Base-by-base conservation (phyloP, 805 yeast genomes). In the Candida fluviatilis region DNA sequence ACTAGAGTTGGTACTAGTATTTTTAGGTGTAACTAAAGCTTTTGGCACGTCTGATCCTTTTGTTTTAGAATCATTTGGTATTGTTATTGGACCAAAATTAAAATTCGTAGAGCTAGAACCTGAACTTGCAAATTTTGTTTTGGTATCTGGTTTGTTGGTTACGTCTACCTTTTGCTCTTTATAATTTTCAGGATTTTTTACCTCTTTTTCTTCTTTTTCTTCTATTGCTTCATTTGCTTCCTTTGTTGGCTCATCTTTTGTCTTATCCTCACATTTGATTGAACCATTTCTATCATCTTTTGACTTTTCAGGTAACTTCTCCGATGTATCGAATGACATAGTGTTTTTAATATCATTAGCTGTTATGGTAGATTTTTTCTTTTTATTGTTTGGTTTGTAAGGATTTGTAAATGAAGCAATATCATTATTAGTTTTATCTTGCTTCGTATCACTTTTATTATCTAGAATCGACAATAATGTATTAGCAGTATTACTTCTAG, bases 271-370 rank as follows among this genome's bases (percentile, higher is more conserved):
- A 4, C n/a, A 17, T 18, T 18, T 15, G 17, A 21, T 6, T 5
- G 39, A 26, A 2, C 15, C 18, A n/a, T 23, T 35, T 8, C 13
- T 30, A 16, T 5, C 33, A 5, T 14, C 13, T 21, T 19, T 10
- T 12, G 18, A 7, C 19, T n/a, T 26, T 18, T 19, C 35, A 17
- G 56, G 46, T 16, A 62, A 46, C 15, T 51, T 54, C 37, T 57
- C 59, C 15, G 63, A 54, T 40, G 57, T 55, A 35, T 59, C 64
- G 39, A 56, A 64, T 14, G 59, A 51, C 10, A 64, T 55, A 2
- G 73, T 62, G 31, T 60, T 62, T 29, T 53, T 51, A 13, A 68
- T 66, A 30, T 64, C 69, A 35, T 59, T 58, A 8, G 70, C 69
- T 11, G 58, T 60, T n/a, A 57, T 39, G 6, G 34, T 27, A 3